Conservation (phyloP, 805 yeast genomes). For the Alloascoidea africana region DNA sequence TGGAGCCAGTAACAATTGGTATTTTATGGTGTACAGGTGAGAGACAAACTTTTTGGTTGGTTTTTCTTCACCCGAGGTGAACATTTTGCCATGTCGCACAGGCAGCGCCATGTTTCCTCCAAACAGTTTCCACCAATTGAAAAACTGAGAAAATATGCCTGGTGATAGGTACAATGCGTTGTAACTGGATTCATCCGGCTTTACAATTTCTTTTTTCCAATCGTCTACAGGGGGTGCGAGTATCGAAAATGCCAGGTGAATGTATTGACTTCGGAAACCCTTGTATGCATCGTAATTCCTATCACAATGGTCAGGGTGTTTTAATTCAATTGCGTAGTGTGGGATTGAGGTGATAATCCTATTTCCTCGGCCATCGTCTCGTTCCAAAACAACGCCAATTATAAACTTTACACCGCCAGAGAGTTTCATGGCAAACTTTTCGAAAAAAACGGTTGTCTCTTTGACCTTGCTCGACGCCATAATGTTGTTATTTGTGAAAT, state of each 20-base stretch:
- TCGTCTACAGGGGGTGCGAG: slow-evolving; percentile 20
- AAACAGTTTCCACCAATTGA: slow-evolving; percentile 77
- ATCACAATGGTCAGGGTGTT: slow-evolving; percentile 36
- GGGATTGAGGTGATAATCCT: slow-evolving; percentile 35
- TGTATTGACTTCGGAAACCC: slow-evolving; percentile 68
- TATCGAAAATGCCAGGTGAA: slow-evolving; percentile 55
- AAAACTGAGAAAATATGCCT: slow-evolving; percentile 47
- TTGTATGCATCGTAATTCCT: slow-evolving; percentile 61
- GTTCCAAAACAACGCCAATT: slow-evolving; percentile 59
- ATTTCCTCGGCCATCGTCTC: slow-evolving; percentile 18
- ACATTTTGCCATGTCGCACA: slow-evolving; percentile 57
- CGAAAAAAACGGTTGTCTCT: slow-evolving; percentile 11
- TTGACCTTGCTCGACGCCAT: not conserved
- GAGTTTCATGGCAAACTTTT: slow-evolving; percentile 43
- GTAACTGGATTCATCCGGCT: slow-evolving; percentile 20
- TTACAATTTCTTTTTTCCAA: slow-evolving; percentile 10
- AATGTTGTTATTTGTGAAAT: not conserved
- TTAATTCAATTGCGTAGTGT: slow-evolving; percentile 42
- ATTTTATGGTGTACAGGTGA: slow-evolving; percentile 65
- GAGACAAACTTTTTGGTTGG: slow-evolving; percentile 56
- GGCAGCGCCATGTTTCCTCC: slow-evolving; percentile 71
- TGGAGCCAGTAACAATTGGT: slow-evolving; percentile 58
- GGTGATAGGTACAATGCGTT: slow-evolving; percentile 76
- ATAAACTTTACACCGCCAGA: slow-evolving; percentile 64
- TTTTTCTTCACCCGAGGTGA: slow-evolving; percentile 26